Base-by-base conservation (phyloP, 129 eudicot genomes). In the Tagetes patula region DNA sequence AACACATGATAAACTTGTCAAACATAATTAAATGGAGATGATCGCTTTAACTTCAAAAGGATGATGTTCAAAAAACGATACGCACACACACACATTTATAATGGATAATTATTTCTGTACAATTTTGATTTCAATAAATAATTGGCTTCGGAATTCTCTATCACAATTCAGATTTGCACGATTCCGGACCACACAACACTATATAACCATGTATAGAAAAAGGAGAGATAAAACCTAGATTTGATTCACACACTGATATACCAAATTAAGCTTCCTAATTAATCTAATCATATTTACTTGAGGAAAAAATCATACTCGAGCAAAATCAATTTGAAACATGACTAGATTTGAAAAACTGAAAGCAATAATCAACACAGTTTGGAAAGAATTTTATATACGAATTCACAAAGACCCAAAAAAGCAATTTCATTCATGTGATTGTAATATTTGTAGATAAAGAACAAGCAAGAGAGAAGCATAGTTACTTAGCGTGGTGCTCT, bases 1-100 rank as follows among this genome's bases (percentile, higher is more conserved):
- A 71, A 55, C 64, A 47, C 50, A 73, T 6, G 37, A 30, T 47
- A 62, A 73, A 60, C 9, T n/a, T 61, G 49, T 63, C 62, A 47
- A 36, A 34, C 45, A 49, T 47, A 36, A 38, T 39, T 40, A 63
- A 58, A 56, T 5, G 12, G 6, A 54, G 13, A 20, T 31, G 8
- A 73, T 47, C 8, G 36, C 20, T 41, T 2, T 73, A 45, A 58
- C 52, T 12, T 2, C 8, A 67, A 33, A 54, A 70, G 31, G n/a
- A 52, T 8, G 3, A 53, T 9, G 37, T 6, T 52, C 33, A 38
- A 53, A 7, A 14, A 0, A 53, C 50, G 20, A 70, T 20, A 70
- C 4, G 20, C 49, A 70, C 0, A 70, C 5, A 34, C 2, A 45
- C 3, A 42, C 37, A 47, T n/a, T 2, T 31, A 31, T 31, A 30